Evolutionary conservation across 257 asterid species (phyloP).

Genomic region (Buddleja alternifolia): DNA sequence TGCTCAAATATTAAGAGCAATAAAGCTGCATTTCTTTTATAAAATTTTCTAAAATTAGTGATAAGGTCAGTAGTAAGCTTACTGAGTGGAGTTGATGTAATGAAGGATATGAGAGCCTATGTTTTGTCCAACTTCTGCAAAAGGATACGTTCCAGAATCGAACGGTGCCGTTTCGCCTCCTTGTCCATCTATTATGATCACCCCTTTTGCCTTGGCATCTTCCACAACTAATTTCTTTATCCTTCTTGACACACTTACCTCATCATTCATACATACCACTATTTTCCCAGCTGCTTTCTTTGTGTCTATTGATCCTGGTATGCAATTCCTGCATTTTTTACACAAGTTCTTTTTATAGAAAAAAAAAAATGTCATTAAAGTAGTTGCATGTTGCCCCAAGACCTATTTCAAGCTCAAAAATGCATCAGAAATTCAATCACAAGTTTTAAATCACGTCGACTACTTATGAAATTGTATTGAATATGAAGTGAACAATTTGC

Average conservation of each 20-base stretch:
- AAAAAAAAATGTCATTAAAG: too few relatives aligned
- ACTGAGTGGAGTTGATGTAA: conserved; percentile 68
- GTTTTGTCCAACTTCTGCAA: conserved; percentile 49
- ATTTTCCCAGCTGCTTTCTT: conserved; percentile 62
- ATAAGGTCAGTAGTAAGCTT: conserved; percentile 14
- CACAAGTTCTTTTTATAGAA: too few relatives aligned
- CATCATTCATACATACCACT: conserved; percentile 60
- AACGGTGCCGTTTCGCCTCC: conserved; percentile 41
- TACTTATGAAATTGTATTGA: too few relatives aligned
- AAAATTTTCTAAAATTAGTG: not conserved
- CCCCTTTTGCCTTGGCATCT: conserved; percentile 65
- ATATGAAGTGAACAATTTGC: too few relatives aligned
- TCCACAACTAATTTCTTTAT: conserved; percentile 61
- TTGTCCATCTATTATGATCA: conserved; percentile 54
- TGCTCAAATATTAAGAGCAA: too few relatives aligned
- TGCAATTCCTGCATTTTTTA: conserved; percentile 59
- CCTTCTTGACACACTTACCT: conserved; percentile 43
- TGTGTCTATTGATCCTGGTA: conserved; percentile 66
- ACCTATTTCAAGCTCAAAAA: too few relatives aligned
- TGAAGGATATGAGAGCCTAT: conserved; percentile 52
- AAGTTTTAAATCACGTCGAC: too few relatives aligned
- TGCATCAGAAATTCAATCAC: too few relatives aligned
- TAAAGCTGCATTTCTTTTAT: too few relatives aligned
- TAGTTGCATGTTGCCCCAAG: too few relatives aligned
- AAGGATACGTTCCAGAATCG: conserved; percentile 69